Evolutionary conservation across 2,329 filamentous ascomycete genomes (phyloP).

Genomic region (Didymella pinodella): DNA sequence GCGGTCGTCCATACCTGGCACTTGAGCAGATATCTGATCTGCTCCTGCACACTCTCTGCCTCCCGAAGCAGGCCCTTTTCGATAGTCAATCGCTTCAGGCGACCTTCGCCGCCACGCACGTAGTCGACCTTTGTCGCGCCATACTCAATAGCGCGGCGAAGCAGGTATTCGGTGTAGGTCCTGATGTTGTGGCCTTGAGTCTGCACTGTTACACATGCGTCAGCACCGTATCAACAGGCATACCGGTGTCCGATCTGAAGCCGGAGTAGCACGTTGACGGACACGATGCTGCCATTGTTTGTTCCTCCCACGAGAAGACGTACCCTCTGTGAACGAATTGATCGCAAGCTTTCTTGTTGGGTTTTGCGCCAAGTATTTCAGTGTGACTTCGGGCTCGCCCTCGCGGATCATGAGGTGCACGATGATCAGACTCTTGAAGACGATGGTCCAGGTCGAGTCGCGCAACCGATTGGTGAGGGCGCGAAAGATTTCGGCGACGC

Average conservation of each 20-base stretch:
- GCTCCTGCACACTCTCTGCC: constrained; percentile 87
- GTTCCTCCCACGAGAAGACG: constrained; percentile 41
- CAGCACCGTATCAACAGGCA: constrained; percentile 39
- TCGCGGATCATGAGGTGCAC: constrained; percentile 98
- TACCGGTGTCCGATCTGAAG: background rate
- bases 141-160: constrained; percentile 81
- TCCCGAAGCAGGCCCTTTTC: constrained; percentile 93
- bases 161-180: constrained; percentile 87
- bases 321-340: constrained; percentile 91
- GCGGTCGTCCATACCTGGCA: constrained; percentile 74
- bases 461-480: constrained; percentile 86
- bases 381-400: constrained; percentile 85
- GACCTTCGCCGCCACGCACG: constrained; percentile 81
- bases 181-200: constrained; percentile 94
- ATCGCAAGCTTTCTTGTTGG: constrained; percentile 80
- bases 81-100: constrained; percentile 83
- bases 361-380: constrained; percentile 83
- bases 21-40: constrained; percentile 83
- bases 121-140: constrained; percentile 88
- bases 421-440: constrained; percentile 96
- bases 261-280: background rate
- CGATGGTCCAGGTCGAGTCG: constrained; percentile 99
- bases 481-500: constrained; percentile 94
- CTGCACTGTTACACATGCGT: constrained; percentile 74
- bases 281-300: background rate